phyloP scores from a whole-genome alignment of 2,329 filamentous ascomycete species.

The Ceratocystis cacaofunesta region DNA sequence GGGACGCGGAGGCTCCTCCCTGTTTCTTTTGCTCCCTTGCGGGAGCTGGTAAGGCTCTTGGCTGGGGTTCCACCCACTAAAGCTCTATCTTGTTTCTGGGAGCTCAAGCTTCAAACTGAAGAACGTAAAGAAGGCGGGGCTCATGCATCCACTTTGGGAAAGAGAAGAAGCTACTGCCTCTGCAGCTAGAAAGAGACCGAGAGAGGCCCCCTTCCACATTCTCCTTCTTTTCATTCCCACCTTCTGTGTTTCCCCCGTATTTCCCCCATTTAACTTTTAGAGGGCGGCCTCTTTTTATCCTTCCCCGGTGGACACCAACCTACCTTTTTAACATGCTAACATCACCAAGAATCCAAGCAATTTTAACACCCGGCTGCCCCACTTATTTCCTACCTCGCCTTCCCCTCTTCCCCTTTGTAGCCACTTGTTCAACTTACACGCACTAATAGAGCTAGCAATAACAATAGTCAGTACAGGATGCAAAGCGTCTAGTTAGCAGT shows the following conservation, averaged over 20 bases:
- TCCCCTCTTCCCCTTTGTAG: not conserved
- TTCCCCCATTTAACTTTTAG: no score
- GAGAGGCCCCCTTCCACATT: not conserved
- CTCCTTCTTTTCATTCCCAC: not conserved
- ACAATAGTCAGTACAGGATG: no score
- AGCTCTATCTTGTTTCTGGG: not conserved
- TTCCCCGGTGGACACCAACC: not conserved
- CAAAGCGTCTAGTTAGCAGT: not conserved
- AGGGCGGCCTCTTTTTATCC: not conserved
- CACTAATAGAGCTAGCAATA: not conserved
- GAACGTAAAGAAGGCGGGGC: not conserved
- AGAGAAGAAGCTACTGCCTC: not conserved
- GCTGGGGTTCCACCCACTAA: not conserved
- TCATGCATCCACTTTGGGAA: not conserved
- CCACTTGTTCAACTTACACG: not conserved
- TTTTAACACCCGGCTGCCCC: not conserved
- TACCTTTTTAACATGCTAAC: not conserved
- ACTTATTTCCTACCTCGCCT: not conserved
- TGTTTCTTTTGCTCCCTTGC: not conserved
- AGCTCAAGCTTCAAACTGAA: no score
- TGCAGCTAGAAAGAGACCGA: not conserved
- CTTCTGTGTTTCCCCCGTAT: not conserved
- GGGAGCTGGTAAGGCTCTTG: not conserved
- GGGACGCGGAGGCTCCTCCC: constrained; percentile 7
- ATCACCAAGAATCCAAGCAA: not conserved